phyloP scores from a whole-genome alignment of 2,329 filamentous ascomycete genomes.

The Colletotrichum brevisporum region DNA sequence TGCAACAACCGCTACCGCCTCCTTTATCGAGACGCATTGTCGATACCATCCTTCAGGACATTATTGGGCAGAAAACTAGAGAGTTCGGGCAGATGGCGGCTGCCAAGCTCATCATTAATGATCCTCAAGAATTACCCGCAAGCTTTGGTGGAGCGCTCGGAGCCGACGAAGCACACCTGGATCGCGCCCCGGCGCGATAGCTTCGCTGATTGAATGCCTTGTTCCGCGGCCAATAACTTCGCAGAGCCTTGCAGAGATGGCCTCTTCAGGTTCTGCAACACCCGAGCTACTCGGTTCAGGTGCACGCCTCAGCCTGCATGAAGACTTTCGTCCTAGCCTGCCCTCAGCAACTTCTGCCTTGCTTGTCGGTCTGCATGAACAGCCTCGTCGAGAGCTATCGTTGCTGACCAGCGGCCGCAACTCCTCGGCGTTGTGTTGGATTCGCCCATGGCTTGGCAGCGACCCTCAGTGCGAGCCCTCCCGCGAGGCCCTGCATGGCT shows the following conservation, averaged over 20 bases:
- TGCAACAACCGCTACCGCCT: slow-evolving; percentile 89
- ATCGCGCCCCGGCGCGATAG: slow-evolving; percentile 83
- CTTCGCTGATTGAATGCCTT: slow-evolving; percentile 82
- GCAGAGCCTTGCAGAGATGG: slow-evolving; percentile 89
- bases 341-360: slow-evolving; percentile 90
- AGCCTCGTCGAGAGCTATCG: slow-evolving; percentile 87
- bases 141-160: slow-evolving; percentile 85
- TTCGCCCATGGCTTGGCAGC: slow-evolving; percentile 94
- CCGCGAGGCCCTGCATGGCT: slow-evolving; percentile 89
- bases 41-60: slow-evolving; percentile 85
- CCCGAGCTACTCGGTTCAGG: slow-evolving; percentile 95
- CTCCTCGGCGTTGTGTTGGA: slow-evolving; percentile 87
- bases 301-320: slow-evolving; percentile 88
- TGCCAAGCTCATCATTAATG: slow-evolving; percentile 85
- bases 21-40: slow-evolving; percentile 89
- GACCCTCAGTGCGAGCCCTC: slow-evolving; percentile 90
- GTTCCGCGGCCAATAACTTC: slow-evolving; percentile 84
- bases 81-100: slow-evolving; percentile 91
- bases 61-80: slow-evolving; percentile 86
- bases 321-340: slow-evolving; percentile 91
- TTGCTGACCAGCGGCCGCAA: slow-evolving; percentile 82
- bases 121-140: slow-evolving; percentile 96
- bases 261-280: slow-evolving; percentile 89
- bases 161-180: slow-evolving; percentile 89
- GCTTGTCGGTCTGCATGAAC: slow-evolving; percentile 96